Conservation (phyloP, 352 stramenopile genomes). For the Poterioochromonas sp. region DNA sequence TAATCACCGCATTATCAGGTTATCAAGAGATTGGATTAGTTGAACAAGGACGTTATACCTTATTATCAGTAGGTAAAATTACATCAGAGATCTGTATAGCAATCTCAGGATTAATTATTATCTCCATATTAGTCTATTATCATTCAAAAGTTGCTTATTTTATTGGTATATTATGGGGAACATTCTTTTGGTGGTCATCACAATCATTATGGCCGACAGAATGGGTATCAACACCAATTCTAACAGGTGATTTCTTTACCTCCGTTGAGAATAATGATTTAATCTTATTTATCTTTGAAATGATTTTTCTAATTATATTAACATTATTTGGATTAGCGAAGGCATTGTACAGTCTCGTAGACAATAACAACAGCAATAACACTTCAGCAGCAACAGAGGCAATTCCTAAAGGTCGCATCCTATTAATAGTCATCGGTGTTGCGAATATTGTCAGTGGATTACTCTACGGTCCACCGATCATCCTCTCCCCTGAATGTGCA, state of each 20-base stretch:
- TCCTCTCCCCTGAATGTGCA: conserved; percentile 50
- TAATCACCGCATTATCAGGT: conserved; percentile 1
- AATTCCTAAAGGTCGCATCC: conserved; percentile 45
- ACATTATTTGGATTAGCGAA: neutral
- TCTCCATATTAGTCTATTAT: neutral
- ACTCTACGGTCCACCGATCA: conserved; percentile 50
- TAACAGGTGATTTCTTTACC: neutral
- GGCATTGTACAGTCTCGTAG: conserved; percentile 44
- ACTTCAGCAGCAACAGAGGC: conserved; percentile 33
- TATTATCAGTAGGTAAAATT: conserved; percentile 1
- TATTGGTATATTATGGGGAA: neutral
- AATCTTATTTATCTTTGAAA: neutral
- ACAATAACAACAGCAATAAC: conserved; percentile 44
- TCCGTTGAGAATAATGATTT: neutral
- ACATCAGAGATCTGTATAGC: neutral
- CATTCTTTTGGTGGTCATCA: conserved; percentile 22
- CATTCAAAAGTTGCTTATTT: neutral
- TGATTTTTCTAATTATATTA: conserved; percentile 10
- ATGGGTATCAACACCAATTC: neutral
- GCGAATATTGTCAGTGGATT: conserved; percentile 47
- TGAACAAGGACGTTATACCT: neutral
- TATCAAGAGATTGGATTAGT: conserved; percentile 8
- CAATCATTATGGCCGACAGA: neutral
- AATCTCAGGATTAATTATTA: neutral
- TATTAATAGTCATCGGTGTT: conserved; percentile 46